Base-by-base conservation (phyloP, 352 stramenopile genomes). In the Phytophthora multivora region DNA sequence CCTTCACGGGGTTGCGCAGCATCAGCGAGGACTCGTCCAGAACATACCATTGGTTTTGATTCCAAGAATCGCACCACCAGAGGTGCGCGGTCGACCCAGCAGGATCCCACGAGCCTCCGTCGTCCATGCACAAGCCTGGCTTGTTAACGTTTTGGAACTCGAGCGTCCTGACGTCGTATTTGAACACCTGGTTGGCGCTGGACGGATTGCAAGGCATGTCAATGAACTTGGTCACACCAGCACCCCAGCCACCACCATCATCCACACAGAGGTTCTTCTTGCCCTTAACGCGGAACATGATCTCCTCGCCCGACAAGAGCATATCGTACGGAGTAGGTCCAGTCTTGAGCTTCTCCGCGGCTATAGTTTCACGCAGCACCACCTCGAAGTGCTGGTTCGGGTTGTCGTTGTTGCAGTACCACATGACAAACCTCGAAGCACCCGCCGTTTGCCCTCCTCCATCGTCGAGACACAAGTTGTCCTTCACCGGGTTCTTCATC, bases 211-310 rank as follows among this genome's bases (percentile, higher is more conserved):
- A 79, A 1, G 38, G 41, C 25, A 57, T 33, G n/a, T 61, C 12
- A 6, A 40, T 26, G 12, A 79, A 69, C 31, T 66, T 59, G 5
- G 60, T 63, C 2, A 66, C 19, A 0, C 51, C 42, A 19, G 51
- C 71, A 11, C 40, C 43, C 35, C 41, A 59, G n/a, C 55, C 71
- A 33, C 63, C 68, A 0, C 71, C 71, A 41, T 80, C 71, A 18
- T 80, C 71, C 5, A 80, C 39, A 30, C 71, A 80, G 2, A 78
- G 9, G 25, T 68, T 66, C 8, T 63, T 66, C 45, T 75, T 75
- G 2, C 61, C 56, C 5, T 53, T 49, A 19, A 58, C 39, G 19
- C 66, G 66, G 13, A 75, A 30, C 55, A 75, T 61, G 33, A 68
- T 40, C 7, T 72, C 52, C 40, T 68, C 25, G 31, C 48, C 59